Evolutionary conservation across 768 basidiomycete species (phyloP).

Genomic region (Mycena galericulata): DNA sequence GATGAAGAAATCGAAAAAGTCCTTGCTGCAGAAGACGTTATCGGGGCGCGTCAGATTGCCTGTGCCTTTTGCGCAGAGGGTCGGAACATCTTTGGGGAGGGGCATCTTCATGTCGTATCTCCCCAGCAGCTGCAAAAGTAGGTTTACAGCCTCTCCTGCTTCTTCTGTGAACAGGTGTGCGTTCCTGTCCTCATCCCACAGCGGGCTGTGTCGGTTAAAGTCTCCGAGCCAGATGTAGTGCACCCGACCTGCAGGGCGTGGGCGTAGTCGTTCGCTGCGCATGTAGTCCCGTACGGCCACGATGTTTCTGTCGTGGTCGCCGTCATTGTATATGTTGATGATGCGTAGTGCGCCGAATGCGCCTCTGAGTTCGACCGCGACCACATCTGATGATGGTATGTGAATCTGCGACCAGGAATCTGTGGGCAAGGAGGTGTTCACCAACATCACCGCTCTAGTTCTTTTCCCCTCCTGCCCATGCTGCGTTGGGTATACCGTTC

Average conservation of each 20-base stretch:
- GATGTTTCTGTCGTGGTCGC: slow-evolving; percentile 37
- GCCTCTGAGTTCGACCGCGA: slow-evolving; percentile 37
- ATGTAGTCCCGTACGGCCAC: slow-evolving; percentile 24
- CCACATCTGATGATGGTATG: slow-evolving; percentile 29
- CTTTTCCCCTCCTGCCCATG: background rate
- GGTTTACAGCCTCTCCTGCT: slow-evolving; percentile 17
- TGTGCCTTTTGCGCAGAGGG: background rate
- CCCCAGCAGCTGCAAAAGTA: slow-evolving; percentile 27
- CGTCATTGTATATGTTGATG: slow-evolving; percentile 55
- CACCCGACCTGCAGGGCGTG: background rate
- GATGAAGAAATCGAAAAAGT: background rate
- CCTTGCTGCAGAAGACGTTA: slow-evolving; percentile 6
- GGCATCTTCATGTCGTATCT: slow-evolving; percentile 7
- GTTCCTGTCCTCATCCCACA: slow-evolving; percentile 51
- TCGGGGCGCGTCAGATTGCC: slow-evolving; percentile 4
- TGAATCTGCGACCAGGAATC: slow-evolving; percentile 21
- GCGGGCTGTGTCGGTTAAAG: slow-evolving; percentile 51
- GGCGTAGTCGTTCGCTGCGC: too few relatives aligned
- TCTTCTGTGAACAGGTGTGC: slow-evolving; percentile 38
- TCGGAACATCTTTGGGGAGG: background rate
- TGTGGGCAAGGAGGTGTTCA: background rate
- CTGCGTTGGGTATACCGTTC: background rate
- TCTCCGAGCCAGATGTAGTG: slow-evolving; percentile 49
- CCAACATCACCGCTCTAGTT: background rate
- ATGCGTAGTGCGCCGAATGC: slow-evolving; percentile 38